Evolutionary conservation across 139 green algal genomes (phyloP).

Genomic region (Chlorella sp.): DNA sequence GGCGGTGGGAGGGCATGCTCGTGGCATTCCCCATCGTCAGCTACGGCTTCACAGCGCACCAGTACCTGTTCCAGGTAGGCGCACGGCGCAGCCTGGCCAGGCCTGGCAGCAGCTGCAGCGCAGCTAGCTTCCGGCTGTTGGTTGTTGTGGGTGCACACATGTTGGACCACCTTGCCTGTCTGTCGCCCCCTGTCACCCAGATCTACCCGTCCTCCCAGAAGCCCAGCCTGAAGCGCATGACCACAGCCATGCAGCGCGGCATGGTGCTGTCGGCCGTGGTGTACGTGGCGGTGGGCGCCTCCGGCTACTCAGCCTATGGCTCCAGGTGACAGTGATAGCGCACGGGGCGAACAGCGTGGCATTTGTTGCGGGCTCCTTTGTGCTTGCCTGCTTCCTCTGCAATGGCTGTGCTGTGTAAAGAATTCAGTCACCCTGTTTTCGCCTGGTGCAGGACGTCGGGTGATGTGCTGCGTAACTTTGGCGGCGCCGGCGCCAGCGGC

Average conservation of each 20-base stretch:
- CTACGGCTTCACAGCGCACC: constrained; percentile 84
- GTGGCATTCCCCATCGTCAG: constrained; percentile 81
- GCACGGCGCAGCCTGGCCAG: too few relatives aligned
- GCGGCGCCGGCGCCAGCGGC: constrained; percentile 50
- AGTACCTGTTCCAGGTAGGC: constrained; percentile 63
- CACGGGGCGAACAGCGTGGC: neutral
- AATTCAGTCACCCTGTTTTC: neutral
- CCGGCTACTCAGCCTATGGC: constrained; percentile 77
- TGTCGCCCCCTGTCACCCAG: neutral
- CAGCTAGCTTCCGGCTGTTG: too few relatives aligned
- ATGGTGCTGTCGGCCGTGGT: constrained; percentile 42
- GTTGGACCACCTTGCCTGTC: too few relatives aligned
- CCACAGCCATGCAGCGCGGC: constrained; percentile 41
- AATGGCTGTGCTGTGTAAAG: neutral
- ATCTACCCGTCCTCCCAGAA: constrained; percentile 63
- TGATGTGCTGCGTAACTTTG: constrained; percentile 85
- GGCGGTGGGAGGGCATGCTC: constrained; percentile 66
- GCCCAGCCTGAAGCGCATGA: constrained; percentile 53
- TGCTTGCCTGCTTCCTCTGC: neutral
- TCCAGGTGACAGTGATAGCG: constrained; percentile 15
- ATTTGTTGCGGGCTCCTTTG: too few relatives aligned
- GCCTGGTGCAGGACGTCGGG: constrained; percentile 52
- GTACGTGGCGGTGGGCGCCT: constrained; percentile 77
- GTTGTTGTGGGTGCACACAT: too few relatives aligned
- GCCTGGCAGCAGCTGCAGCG: too few relatives aligned